Evolutionary conservation across 371 early-diverging fungal species (phyloP).

Genomic region (Mucor velutinosus): DNA sequence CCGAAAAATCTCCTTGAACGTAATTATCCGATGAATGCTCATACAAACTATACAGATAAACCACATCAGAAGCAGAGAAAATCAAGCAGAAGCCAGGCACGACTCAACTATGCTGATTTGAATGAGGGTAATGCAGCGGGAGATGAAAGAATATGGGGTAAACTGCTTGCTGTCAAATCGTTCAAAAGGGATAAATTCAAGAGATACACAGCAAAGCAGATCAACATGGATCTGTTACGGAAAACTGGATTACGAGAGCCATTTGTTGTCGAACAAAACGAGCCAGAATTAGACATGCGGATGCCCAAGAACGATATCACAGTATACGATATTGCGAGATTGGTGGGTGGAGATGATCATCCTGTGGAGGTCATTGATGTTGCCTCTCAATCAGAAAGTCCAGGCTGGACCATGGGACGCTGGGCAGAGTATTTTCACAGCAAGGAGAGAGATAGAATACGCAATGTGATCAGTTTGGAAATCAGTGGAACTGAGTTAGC

Average conservation of each 20-base stretch:
- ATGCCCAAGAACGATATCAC: constrained; percentile 72
- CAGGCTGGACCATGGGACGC: constrained; percentile 76
- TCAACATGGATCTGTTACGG: constrained; percentile 61
- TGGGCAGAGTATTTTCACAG: constrained; percentile 85
- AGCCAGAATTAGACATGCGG: constrained; percentile 74
- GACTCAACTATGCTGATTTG: constrained; percentile 71
- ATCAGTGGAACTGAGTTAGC: constrained; percentile 76
- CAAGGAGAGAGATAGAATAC: constrained; percentile 64
- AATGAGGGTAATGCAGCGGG: constrained; percentile 68
- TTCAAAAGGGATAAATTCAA: constrained; percentile 62
- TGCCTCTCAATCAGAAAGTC: constrained; percentile 75
- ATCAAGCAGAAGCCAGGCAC: constrained; percentile 58
- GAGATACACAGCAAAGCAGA: constrained; percentile 52
- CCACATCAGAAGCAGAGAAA: constrained; percentile 43
- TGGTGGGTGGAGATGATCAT: constrained; percentile 60
- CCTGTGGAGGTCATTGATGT: constrained; percentile 82
- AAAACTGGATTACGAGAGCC: constrained; percentile 64
- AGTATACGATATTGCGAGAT: constrained; percentile 69
- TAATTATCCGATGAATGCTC: neutral
- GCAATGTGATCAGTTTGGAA: constrained; percentile 91
- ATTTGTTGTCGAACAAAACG: constrained; percentile 56
- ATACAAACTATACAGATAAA: neutral
- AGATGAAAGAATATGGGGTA: constrained; percentile 66
- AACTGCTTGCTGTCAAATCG: constrained; percentile 56
- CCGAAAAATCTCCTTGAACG: constrained; percentile 9